Percentiles rank a stretch among this genome's conserved stretches.
These are phyloP conservation scores for Linnemannia exigua DNA, from an alignment of 192 early-diverging fungal species.

Conservation along the genomic window DNA sequence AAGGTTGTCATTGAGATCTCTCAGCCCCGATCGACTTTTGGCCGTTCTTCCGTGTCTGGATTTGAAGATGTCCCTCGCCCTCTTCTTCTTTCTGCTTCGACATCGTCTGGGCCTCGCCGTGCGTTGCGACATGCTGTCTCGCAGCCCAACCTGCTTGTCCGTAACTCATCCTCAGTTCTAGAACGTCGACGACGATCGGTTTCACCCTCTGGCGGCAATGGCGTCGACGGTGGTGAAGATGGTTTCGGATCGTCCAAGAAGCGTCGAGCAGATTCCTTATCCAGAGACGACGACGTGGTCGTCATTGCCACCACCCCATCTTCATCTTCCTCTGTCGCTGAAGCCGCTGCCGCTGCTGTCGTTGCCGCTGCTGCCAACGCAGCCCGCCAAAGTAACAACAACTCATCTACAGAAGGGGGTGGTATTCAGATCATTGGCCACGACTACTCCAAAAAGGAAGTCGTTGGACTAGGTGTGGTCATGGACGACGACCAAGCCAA, in stretches of 20 bases:
- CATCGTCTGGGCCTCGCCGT: background rate
- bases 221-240: conserved; percentile 7
- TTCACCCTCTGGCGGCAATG: conserved; percentile 15
- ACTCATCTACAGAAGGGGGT: background rate
- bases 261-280: conserved; percentile 23
- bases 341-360: conserved; percentile 18
- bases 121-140: conserved; percentile 11
- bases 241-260: conserved; percentile 31
- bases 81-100: background rate
- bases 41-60: conserved; percentile 1
- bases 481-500: conserved; percentile 24
- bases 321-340: background rate
- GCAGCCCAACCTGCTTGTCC: conserved; percentile 22
- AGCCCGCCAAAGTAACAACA: background rate
- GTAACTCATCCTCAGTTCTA: conserved; percentile 15
- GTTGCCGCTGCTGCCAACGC: conserved; percentile 16
- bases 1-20: conserved; percentile 46
- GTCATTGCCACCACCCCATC: background rate
- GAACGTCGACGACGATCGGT: conserved; percentile 31
- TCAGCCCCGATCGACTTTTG: conserved; percentile 31
- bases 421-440: conserved; percentile 29
- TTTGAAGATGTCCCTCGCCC: conserved; percentile 10
- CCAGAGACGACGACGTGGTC: conserved; percentile 5
- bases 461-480: conserved; percentile 18
- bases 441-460: conserved; percentile 9